These are phyloP conservation scores for Neurospora sp. DNA, from an alignment of 495 filamentous ascomycete species.

Conservation along the genomic window DNA sequence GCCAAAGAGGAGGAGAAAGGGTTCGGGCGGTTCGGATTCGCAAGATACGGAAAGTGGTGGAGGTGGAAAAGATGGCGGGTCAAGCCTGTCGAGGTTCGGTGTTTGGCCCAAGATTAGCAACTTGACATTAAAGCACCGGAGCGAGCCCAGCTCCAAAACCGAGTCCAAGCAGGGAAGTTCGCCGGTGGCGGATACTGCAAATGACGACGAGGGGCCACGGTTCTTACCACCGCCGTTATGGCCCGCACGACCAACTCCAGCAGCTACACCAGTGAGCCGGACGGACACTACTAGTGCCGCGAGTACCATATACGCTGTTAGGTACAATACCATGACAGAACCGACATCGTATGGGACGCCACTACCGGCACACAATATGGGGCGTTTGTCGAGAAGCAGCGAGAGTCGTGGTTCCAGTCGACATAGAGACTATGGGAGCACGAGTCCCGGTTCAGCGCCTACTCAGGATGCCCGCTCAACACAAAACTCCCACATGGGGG, in stretches of 20 bases:
- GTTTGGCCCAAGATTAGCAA: slow-evolving; percentile 38
- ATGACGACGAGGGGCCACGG: slow-evolving; percentile 25
- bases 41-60: slow-evolving; percentile 13
- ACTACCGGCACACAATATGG: slow-evolving; percentile 21
- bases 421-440: slow-evolving; percentile 15
- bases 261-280: slow-evolving; percentile 61
- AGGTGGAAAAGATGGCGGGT: slow-evolving; percentile 8
- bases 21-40: slow-evolving; percentile 18
- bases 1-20: slow-evolving; percentile 25
- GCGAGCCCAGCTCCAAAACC: slow-evolving; percentile 12
- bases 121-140: slow-evolving; percentile 32
- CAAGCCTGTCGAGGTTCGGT: slow-evolving; percentile 23
- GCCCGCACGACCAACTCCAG: slow-evolving; percentile 53
- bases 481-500: background rate
- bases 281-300: slow-evolving; percentile 59
- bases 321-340: slow-evolving; percentile 67
- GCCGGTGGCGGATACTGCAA: background rate
- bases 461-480: slow-evolving; percentile 6
- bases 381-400: slow-evolving; percentile 21
- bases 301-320: slow-evolving; percentile 78
- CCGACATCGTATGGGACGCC: slow-evolving; percentile 42
- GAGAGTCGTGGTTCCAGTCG: slow-evolving; percentile 22
- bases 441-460: slow-evolving; percentile 3
- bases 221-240: slow-evolving; percentile 36
- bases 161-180: background rate